Evolutionary conservation across 345 rosid genomes (phyloP).

Genomic region (Sonneratia caseolaris): DNA sequence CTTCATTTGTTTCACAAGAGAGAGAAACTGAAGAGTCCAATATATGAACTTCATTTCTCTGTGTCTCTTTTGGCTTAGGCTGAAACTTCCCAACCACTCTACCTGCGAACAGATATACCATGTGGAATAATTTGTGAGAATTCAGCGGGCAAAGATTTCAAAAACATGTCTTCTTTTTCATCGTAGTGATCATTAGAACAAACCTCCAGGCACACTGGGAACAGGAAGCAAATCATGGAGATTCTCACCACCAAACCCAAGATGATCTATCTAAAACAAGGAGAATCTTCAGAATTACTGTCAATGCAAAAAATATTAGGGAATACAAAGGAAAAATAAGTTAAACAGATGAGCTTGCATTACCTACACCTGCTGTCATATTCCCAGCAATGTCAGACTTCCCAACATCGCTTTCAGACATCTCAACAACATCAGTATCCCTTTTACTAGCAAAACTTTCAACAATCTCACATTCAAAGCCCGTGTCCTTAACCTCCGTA

Average conservation of each 20-base stretch:
- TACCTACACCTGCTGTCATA: not conserved
- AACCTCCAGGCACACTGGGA: not conserved
- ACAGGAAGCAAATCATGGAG: not conserved
- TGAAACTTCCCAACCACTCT: constrained; percentile 26
- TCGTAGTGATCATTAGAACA: not conserved
- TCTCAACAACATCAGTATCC: not conserved
- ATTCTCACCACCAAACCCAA: not conserved
- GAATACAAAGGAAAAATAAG: not conserved
- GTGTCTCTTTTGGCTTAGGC: constrained; percentile 25
- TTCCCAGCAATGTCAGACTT: not conserved
- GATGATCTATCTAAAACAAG: not conserved
- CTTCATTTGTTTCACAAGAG: constrained; percentile 8
- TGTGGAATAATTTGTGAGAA: not conserved
- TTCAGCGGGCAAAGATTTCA: not conserved
- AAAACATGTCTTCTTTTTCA: not conserved
- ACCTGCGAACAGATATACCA: not conserved
- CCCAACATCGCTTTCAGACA: not conserved
- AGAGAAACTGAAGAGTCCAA: constrained; percentile 9
- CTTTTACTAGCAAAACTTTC: not conserved
- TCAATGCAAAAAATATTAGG: not conserved
- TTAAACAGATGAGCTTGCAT: not conserved
- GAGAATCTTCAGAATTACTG: not conserved
- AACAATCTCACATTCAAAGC: not conserved
- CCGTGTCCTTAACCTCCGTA: not conserved
- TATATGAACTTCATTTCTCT: constrained; percentile 8